Evolutionary conservation across 1,284 basidiomycete genomes (phyloP), one percentile per base, ranked within the genome.

Genomic region (Moesziomyces sp.): DNA sequence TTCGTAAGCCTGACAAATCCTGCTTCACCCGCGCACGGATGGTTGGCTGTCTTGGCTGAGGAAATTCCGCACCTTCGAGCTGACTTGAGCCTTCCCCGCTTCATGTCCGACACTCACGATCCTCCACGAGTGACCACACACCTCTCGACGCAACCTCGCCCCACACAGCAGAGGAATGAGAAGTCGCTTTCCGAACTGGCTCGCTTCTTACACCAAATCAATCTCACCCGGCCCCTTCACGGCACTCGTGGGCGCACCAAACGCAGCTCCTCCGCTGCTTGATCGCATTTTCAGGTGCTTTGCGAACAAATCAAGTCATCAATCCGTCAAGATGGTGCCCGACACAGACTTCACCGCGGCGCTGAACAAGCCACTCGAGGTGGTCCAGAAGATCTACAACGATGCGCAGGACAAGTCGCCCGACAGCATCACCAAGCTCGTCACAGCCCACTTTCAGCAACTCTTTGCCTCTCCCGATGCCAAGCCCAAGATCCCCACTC

Each of bases 261-360:
- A 14, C 38, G 33, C 35, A 14, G 30, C 16, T n/a, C 13, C 16
- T 7, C 21, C 50, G 16, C 42, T 38, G n/a, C 23, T 19, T 11
- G 28, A 28, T 10, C 28, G 14, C 4, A 30, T 3, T 26, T n/a
- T 13, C 23, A 26, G 45, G 13, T 23, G 28, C 51, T 56, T 46
- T 45, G 55, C 42, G 21, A 40, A 56, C 13, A 44, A 49, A 0
- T n/a, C 28, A 6, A 7, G 1, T 33, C 11, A 33, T 33, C 42
- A 5, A 21, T 38, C 53, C n/a, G 24, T 19, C 52, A 76, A 52
- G 5, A 76, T 76, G 74, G 70, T 76, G 7, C 74, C 74, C 19
- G 66, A 76, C 35, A 76, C 70, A 16, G 66, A 76, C 47, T 76
- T 76, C 58, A 63, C 62, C n/a, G 35, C 23, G 19, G 74, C 74